Base-by-base conservation (phyloP, 1,284 basidiomycete species). In the Wallemia mellicola region DNA sequence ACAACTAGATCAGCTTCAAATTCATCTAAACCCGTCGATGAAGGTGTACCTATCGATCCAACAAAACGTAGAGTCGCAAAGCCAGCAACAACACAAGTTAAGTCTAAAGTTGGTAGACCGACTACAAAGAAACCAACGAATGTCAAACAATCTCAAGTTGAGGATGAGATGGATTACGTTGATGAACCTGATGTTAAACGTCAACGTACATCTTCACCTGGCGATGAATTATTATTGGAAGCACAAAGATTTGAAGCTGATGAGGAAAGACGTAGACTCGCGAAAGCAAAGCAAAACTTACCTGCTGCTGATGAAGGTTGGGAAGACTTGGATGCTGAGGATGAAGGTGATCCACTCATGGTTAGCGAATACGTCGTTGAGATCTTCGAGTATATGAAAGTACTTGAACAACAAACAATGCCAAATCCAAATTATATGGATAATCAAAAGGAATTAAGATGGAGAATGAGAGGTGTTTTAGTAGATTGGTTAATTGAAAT, bases 401-500 rank as follows among this genome's bases (percentile, higher is more conserved):
- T 79, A 63, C 69, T 77, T 61, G 77, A 79, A 71, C 73, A 81
- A 66, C 75, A 73, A 14, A 88, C 82, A 0, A 81, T 91, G 75
- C 82, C 89, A 0, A 83, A 86, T 66, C 79, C 86, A 0, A 77
- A 82, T 64, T 94, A 94, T 71, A 94, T 94, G 85, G 77, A 82
- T 38, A 79, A 76, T 64, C 89, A 95, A 71, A 83, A 81, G 66
- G 86, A 91, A 65, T 77, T 95, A 28, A 81, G 82, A 2, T 94
- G 88, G 88, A 80, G 80, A 63, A 91, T 92, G 86, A 86, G 89
- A 24, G 84, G 84, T 19, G 86, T 95, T 64, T 78, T 98, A 28
- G 83, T 84, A 62, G 92, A 98, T 74, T 96, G 92, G 94, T 77
- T 98, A 61, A 82, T 98, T 64, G 89, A 96, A 72, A 83, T 95